Conservation (phyloP, 2,329 filamentous ascomycete species). For the Chalara sp. region DNA sequence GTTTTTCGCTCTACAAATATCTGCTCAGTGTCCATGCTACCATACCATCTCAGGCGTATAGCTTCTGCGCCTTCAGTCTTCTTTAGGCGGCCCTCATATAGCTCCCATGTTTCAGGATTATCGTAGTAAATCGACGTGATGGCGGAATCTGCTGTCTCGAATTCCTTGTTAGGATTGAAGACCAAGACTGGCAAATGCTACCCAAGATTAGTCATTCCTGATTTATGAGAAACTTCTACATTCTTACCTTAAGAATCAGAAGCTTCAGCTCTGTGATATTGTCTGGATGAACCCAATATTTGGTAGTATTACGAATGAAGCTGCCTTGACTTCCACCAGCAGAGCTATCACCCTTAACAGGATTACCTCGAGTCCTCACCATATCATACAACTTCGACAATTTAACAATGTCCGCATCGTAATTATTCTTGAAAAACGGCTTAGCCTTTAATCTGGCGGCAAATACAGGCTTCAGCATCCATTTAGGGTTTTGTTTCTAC, state of each 20-base stretch:
- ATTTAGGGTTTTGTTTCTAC: conserved; percentile 79
- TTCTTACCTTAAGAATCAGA: conserved; percentile 74
- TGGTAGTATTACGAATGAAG: conserved; percentile 95
- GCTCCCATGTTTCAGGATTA: conserved; percentile 86
- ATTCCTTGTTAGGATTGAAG: conserved; percentile 96
- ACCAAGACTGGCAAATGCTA: conserved; percentile 89
- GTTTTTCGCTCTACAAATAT: conserved; percentile 98
- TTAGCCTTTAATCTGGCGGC: conserved; percentile 90
- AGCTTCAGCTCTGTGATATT: conserved; percentile 98
- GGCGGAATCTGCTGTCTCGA: conserved; percentile 80
- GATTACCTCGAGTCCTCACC: conserved; percentile 87
- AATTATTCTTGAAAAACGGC: conserved; percentile 98
- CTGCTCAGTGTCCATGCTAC: conserved; percentile 88
- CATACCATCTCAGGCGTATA: conserved; percentile 94
- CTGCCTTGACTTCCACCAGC: conserved; percentile 90
- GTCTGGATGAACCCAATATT: conserved; percentile 98
- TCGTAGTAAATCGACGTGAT: conserved; percentile 99
- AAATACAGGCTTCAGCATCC: conserved; percentile 94
- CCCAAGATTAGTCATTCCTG: conserved; percentile 12
- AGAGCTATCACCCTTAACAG: conserved; percentile 82
- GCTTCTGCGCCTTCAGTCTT: conserved; percentile 98
- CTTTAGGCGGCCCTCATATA: conserved; percentile 90
- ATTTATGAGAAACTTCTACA: neutral
- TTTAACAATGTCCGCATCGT: conserved; percentile 91
- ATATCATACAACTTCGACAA: conserved; percentile 93